Percentiles rank a stretch among this genome's conserved stretches.
phyloP scores from a whole-genome alignment of 768 basidiomycete genomes.

The Plicaturopsis crispa region DNA sequence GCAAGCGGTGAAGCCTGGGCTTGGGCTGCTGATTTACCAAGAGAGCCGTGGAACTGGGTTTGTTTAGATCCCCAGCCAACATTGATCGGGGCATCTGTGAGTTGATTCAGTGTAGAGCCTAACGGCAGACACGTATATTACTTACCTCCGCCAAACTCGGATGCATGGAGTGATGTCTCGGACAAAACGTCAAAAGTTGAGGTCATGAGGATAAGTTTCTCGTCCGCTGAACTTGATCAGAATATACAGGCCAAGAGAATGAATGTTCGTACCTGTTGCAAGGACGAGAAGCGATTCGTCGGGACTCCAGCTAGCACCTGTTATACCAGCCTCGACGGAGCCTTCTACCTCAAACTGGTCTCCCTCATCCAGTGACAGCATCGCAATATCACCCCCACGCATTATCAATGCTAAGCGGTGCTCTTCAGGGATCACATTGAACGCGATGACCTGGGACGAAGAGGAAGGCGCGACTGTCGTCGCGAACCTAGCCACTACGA shows the following conservation, averaged over 20 bases:
- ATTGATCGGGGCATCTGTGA: conserved; percentile 78
- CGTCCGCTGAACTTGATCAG: conserved; percentile 39
- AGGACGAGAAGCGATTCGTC: conserved; percentile 85
- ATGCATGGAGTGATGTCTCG: conserved; percentile 63
- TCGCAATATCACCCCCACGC: conserved; percentile 77
- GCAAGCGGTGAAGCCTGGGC: conserved; percentile 26
- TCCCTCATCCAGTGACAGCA: conserved; percentile 48
- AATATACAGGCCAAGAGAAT: background rate
- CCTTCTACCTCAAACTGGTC: conserved; percentile 76
- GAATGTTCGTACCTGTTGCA: conserved; percentile 53
- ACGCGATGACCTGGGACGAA: conserved; percentile 44
- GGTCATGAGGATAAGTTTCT: conserved; percentile 84
- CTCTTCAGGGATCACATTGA: conserved; percentile 69
- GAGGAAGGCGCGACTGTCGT: conserved; percentile 17
- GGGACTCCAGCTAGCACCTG: conserved; percentile 83
- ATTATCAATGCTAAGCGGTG: conserved; percentile 59
- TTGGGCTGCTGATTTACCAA: conserved; percentile 80
- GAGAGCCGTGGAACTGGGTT: conserved; percentile 95
- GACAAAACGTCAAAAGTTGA: conserved; percentile 82
- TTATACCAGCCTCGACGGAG: conserved; percentile 76
- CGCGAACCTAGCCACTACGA: background rate
- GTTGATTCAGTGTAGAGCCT: too few relatives aligned
- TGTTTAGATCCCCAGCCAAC: conserved; percentile 97
- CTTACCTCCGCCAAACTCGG: conserved; percentile 90
- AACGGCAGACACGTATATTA: background rate